Conservation (phyloP, 306 rosid genomes). For the Carpinus viminea region DNA sequence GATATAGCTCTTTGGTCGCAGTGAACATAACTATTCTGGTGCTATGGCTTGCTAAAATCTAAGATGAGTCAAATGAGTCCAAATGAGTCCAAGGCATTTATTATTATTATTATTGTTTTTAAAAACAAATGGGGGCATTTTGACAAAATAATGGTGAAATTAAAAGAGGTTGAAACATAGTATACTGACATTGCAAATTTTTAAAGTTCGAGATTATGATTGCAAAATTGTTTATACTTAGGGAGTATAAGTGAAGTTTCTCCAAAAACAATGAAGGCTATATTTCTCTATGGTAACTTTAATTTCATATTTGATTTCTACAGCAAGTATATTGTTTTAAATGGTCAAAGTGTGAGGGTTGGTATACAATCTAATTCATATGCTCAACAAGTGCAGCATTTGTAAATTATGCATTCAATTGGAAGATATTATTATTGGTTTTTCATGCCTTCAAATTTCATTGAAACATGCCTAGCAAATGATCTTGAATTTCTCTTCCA, state of each 20-base stretch:
- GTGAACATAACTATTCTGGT: too few species aligned
- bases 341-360: too few species aligned
- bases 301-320: not conserved
- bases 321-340: not conserved
- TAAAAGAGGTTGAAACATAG: too few species aligned
- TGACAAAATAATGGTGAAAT: too few species aligned
- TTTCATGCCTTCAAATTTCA: not conserved
- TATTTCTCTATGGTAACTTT: not conserved
- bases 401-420: not conserved
- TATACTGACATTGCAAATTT: too few species aligned
- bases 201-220: too few species aligned
- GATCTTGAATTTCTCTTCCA: not conserved
- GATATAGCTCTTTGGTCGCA: not conserved
- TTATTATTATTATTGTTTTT: too few species aligned
- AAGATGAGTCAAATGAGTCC: not conserved
- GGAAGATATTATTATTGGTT: not conserved
- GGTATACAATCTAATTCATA: not conserved
- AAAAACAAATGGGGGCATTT: too few species aligned
- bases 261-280: too few species aligned
- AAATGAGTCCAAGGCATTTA: too few species aligned
- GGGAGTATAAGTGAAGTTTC: too few species aligned
- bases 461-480: not conserved
- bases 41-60: not conserved
- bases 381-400: not conserved
- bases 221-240: too few species aligned